Conservation (phyloP, 371 early-diverging fungal species). For the Syncephalastrum sp. region DNA sequence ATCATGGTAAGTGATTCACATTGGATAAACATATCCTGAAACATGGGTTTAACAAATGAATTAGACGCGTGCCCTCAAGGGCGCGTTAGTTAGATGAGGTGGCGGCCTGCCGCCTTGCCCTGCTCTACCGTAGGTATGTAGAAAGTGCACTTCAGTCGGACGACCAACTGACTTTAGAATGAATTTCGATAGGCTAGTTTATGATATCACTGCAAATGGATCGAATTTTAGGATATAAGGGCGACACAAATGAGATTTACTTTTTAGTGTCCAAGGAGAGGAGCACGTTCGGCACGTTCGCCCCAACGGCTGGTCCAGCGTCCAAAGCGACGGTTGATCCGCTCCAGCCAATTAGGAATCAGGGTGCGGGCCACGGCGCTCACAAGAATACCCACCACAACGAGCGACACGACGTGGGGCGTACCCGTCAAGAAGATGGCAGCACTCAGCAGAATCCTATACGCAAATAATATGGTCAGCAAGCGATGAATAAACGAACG, state of each 20-base stretch:
- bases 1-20: too few relatives aligned
- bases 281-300: constrained; percentile 51
- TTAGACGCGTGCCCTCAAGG: too few relatives aligned
- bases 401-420: constrained; percentile 32
- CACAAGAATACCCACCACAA: constrained; percentile 42
- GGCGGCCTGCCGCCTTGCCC: too few relatives aligned
- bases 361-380: constrained; percentile 44
- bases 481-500: constrained; percentile 2
- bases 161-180: too few relatives aligned
- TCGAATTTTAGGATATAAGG: too few relatives aligned
- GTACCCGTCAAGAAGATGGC: constrained; percentile 30
- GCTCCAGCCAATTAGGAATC: constrained; percentile 41
- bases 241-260: not conserved
- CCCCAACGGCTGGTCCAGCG: constrained; percentile 34
- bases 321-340: constrained; percentile 37
- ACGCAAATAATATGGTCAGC: not conserved
- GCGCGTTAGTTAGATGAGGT: too few relatives aligned
- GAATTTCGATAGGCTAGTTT: too few relatives aligned
- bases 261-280: constrained; percentile 25
- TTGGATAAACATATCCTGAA: too few relatives aligned
- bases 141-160: too few relatives aligned
- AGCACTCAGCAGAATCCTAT: constrained; percentile 37
- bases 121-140: too few relatives aligned
- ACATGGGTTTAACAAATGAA: too few relatives aligned
- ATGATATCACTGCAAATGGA: too few relatives aligned